Evolutionary conservation across 1,139 yeast species (phyloP).

Genomic region (Diutina ranongensis): DNA sequence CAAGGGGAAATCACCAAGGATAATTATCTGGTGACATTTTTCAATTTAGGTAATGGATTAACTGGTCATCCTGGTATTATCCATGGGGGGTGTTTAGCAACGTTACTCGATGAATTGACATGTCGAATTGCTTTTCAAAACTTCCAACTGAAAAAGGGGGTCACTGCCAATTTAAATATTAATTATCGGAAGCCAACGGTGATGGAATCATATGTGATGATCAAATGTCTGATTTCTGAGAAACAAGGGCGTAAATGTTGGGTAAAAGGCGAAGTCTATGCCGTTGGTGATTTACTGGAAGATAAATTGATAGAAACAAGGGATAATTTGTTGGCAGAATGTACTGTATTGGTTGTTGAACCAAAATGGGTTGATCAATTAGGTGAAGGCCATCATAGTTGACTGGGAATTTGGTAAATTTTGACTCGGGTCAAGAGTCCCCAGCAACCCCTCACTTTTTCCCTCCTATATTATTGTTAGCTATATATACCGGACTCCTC

Average conservation of each 20-base stretch:
- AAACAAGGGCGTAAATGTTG: slow-evolving; percentile 33
- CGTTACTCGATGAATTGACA: slow-evolving; percentile 41
- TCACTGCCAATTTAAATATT: slow-evolving; percentile 35
- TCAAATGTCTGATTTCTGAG: slow-evolving; percentile 22
- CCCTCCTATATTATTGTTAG: background rate
- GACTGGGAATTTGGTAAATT: background rate
- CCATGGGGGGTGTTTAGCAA: slow-evolving; percentile 48
- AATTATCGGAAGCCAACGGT: slow-evolving; percentile 29
- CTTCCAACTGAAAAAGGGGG: slow-evolving; percentile 29
- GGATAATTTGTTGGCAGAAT: slow-evolving; percentile 22
- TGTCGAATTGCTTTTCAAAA: slow-evolving; percentile 42
- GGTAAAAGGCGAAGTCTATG: slow-evolving; percentile 27
- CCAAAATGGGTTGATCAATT: slow-evolving; percentile 29
- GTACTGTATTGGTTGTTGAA: slow-evolving; percentile 34
- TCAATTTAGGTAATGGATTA: slow-evolving; percentile 33
- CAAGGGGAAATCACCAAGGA: slow-evolving; percentile 6
- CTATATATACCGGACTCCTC: background rate
- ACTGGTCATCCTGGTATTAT: slow-evolving; percentile 41
- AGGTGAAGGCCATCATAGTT: background rate
- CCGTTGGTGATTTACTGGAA: background rate
- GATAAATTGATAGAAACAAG: slow-evolving; percentile 12
- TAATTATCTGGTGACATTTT: slow-evolving; percentile 27
- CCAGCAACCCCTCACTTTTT: background rate
- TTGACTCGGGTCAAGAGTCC: background rate
- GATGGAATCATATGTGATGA: slow-evolving; percentile 22